phyloP scores from a whole-genome alignment of 129 eudicot genomes.

The sunflower (Helianthus annuus) region DNA sequence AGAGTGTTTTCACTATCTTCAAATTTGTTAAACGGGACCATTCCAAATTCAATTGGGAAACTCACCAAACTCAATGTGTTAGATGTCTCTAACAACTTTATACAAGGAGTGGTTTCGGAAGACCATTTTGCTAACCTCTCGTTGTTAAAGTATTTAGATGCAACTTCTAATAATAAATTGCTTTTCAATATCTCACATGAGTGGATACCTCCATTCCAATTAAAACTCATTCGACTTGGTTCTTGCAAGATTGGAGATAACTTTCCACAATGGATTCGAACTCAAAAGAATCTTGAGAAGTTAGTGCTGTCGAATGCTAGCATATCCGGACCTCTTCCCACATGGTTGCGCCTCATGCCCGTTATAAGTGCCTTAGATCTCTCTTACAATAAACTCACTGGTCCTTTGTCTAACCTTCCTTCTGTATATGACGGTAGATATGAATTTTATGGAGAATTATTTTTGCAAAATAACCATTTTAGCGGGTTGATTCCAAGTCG shows the following conservation, averaged over 20 bases:
- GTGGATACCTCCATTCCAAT: neutral
- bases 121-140: neutral
- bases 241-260: neutral
- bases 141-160: neutral
- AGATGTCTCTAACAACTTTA: neutral
- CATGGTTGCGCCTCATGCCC: neutral
- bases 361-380: neutral
- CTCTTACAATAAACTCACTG: slow-evolving; percentile 8
- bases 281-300: neutral
- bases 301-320: neutral
- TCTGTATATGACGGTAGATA: neutral
- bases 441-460: neutral
- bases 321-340: slow-evolving; percentile 9
- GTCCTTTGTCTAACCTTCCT: neutral
- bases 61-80: neutral
- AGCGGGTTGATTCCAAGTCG: neutral
- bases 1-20: neutral
- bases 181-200: neutral
- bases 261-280: neutral
- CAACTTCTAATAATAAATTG: neutral
- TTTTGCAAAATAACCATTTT: neutral
- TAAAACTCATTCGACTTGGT: neutral
- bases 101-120: neutral
- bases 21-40: neutral
- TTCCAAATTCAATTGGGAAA: neutral